Evolutionary conservation across 2,329 filamentous ascomycete genomes (phyloP).

Genomic region (Colletotrichum sp.): DNA sequence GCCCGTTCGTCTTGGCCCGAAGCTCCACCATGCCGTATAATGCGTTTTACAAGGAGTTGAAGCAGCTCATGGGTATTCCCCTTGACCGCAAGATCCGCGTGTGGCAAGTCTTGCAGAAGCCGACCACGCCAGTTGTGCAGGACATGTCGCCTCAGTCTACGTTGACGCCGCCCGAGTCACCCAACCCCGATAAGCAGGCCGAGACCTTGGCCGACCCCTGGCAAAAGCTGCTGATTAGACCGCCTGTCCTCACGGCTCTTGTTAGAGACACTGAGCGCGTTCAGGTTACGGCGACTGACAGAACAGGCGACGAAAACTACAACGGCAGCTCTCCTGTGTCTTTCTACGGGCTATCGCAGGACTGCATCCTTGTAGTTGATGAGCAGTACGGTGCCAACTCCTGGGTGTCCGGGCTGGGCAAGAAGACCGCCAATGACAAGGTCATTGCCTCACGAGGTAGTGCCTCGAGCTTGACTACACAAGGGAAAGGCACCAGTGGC

Average conservation of each 20-base stretch:
- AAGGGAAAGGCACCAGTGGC: slow-evolving; percentile 59
- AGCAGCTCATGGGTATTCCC: slow-evolving; percentile 70
- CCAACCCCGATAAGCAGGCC: slow-evolving; percentile 32
- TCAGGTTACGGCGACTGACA: slow-evolving; percentile 52
- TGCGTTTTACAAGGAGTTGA: slow-evolving; percentile 77
- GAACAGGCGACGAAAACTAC: slow-evolving; percentile 75
- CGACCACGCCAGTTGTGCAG: slow-evolving; percentile 32
- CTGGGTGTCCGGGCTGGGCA: slow-evolving; percentile 57
- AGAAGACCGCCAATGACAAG: slow-evolving; percentile 33
- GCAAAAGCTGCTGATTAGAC: slow-evolving; percentile 47
- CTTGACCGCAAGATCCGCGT: slow-evolving; percentile 75
- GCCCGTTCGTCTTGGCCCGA: slow-evolving; percentile 70
- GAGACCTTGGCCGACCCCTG: slow-evolving; percentile 32
- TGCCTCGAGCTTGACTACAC: slow-evolving; percentile 33
- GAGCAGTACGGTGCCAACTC: slow-evolving; percentile 68
- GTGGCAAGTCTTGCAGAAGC: slow-evolving; percentile 65
- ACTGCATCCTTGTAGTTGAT: slow-evolving; percentile 83
- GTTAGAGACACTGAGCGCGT: slow-evolving; percentile 13
- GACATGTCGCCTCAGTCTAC: slow-evolving; percentile 39
- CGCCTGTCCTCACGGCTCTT: slow-evolving; percentile 56
- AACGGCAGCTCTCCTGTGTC: slow-evolving; percentile 75
- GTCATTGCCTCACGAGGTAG: slow-evolving; percentile 38
- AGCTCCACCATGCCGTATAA: slow-evolving; percentile 74
- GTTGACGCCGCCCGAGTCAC: slow-evolving; percentile 46
- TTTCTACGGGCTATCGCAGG: slow-evolving; percentile 69